Evolutionary conservation across 345 rosid genomes (phyloP), one percentile per base, ranked within the genome.

Genomic region (Corchorus capsularis): DNA sequence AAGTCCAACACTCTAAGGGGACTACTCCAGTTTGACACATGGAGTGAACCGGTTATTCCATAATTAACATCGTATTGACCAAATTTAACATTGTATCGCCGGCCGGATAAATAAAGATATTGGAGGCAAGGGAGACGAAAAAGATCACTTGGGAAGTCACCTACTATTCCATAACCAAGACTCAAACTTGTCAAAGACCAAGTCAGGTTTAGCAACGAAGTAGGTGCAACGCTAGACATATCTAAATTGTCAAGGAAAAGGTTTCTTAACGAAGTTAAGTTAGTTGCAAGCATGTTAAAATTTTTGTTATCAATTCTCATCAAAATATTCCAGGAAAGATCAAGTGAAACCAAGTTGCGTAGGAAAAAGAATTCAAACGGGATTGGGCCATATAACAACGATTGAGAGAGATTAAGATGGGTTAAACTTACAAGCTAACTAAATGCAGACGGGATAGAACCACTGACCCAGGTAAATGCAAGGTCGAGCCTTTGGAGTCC

Each of bases 401-500:
- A 56, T 14, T 0, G 0, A 20, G 82, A 71, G 63, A 85, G 82
- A 12, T 73, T 43, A 0, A 85, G 82, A 17, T 82, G 57, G 1
- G 75, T 75, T 69, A 82, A n/a, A 5, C 35, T 67, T 0, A 50
- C 7, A 0, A 82, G 63, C 3, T 0, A 1, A 22, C 75, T 59
- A 60, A 85, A 69, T n/a, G 14, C 37, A 0, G 80, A 52, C 0
- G 85, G 52, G 78, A 83, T 81, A 27, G 27, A 27, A 27, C 1
- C 27, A 27, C 1, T 27, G 27, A 27, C 27, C 0, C 27, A 0
- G 27, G 27, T 27, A 27, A 0, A 27, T 27, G 27, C 27, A 27
- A 15, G 84, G 16, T 81, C 72, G 3, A 87, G 75, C 1, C 17
- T 8, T 15, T 60, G 82, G 13, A 85, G 77, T 12, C 69, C 66